Evolutionary conservation across 2,329 filamentous ascomycete genomes (phyloP).

Genomic region (Hortaea sp.): DNA sequence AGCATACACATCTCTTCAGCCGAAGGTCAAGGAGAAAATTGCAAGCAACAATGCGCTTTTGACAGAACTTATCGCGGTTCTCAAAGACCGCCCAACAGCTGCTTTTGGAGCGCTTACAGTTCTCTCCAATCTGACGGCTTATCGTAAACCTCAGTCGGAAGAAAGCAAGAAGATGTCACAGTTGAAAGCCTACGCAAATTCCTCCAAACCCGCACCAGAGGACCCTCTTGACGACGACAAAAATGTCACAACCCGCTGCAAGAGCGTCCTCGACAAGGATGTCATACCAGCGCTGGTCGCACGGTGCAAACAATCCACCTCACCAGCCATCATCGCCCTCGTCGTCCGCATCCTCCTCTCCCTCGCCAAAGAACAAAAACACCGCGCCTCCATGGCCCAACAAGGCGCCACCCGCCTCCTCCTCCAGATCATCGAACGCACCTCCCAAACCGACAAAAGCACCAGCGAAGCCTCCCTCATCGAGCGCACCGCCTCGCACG

Average conservation of each 20-base stretch:
- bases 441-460: slow-evolving; percentile 41
- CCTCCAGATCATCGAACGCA: slow-evolving; percentile 56
- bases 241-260: slow-evolving; percentile 66
- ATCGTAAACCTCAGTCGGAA: slow-evolving; percentile 66
- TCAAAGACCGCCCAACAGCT: slow-evolving; percentile 36
- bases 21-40: slow-evolving; percentile 74
- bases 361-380: slow-evolving; percentile 61
- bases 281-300: slow-evolving; percentile 68
- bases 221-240: slow-evolving; percentile 67
- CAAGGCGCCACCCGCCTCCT: slow-evolving; percentile 87
- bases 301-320: slow-evolving; percentile 29
- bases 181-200: slow-evolving; percentile 88
- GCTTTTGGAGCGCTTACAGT: slow-evolving; percentile 83
- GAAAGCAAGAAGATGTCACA: slow-evolving; percentile 89
- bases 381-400: slow-evolving; percentile 74
- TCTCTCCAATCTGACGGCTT: slow-evolving; percentile 73
- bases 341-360: slow-evolving; percentile 68
- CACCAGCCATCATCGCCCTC: slow-evolving; percentile 59
- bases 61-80: slow-evolving; percentile 54
- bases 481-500: slow-evolving; percentile 24
- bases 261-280: slow-evolving; percentile 66
- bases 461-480: slow-evolving; percentile 18
- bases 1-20: slow-evolving; percentile 80
- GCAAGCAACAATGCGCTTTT: slow-evolving; percentile 59
- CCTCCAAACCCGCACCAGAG: slow-evolving; percentile 52